Percentiles rank a stretch among this genome's conserved stretches.
These are phyloP conservation scores for Pittosporum tobira DNA, from an alignment of 129 eudicot genomes.

Conservation along the genomic window DNA sequence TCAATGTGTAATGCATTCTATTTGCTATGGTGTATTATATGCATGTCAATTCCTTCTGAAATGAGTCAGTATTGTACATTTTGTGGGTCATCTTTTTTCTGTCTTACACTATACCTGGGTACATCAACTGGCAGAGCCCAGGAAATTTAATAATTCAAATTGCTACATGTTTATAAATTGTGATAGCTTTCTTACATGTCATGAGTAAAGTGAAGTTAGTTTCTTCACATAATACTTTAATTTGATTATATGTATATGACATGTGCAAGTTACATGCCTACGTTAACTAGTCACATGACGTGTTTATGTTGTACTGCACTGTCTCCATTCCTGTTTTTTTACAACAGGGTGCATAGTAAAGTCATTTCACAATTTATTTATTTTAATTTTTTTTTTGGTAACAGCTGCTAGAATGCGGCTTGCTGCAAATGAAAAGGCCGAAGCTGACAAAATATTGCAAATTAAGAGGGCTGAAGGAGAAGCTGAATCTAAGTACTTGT, in stretches of 20 bases:
- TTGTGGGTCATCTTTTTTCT: no score
- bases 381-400: background rate
- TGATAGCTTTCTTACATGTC: background rate
- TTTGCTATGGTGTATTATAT: background rate
- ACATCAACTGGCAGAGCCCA: no score
- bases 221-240: no score
- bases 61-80: no score
- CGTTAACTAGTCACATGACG: no score
- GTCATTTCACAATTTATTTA: background rate
- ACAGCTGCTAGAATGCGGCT: conserved; percentile 68
- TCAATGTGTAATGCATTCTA: background rate
- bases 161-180: background rate
- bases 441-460: conserved; percentile 65
- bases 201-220: background rate
- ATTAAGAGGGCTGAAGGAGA: conserved; percentile 77
- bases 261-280: no score
- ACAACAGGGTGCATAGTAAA: background rate
- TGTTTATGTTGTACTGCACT: background rate
- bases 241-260: no score
- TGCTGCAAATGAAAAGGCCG: conserved; percentile 75
- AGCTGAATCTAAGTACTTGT: conserved; percentile 65
- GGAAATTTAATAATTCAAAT: no score
- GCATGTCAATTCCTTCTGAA: background rate
- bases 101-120: no score
- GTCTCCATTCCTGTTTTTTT: background rate